Evolutionary conservation across 1,284 basidiomycete genomes (phyloP), one percentile per base, ranked within the genome.

Genomic region (Sporisorium graminicola): DNA sequence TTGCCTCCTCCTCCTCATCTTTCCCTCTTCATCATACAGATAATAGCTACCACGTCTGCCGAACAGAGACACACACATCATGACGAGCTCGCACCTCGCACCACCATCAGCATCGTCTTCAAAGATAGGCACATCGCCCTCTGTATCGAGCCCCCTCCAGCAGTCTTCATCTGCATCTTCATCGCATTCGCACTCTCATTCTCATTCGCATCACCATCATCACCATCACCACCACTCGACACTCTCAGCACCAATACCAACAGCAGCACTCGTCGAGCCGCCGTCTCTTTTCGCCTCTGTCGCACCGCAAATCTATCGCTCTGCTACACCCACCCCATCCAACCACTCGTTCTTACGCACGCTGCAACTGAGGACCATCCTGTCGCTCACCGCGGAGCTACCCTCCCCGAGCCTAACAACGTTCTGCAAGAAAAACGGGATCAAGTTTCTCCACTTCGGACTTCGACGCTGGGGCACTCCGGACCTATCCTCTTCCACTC

Each of bases 281-380:
- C 82, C 82, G 6, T 62, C 77, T 0, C 55, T 71, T 0, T 84
- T 83, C 50, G 71, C 80, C 5, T 63, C 74, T 1, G 80, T 84
- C 3, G 81, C 76, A 18, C 80, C 81, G 0, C 73, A 79, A 42
- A 81, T 84, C 57, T 83, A 78, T 29, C 80, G 82, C 14, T 78
- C 70, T 5, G 75, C 69, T 0, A 77, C 78, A 14, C 79, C 78
- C 0, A 42, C 66, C 0, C 65, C 74, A 4, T 59, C 63, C 13
- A 79, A 67, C 31, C 76, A 75, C 24, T 37, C 62, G 6, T 82
- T 80, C 62, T 50, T 83, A 0, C 67, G 72, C 33, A 64, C 70
- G 0, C 72, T 85, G 0, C 61, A 74, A 3, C 74, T 84, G 9
- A 62, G 62, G 12, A 84, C 78, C n/a, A 68, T 84, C 29, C 60